Percentiles rank a stretch among this genome's conserved stretches.
Conservation (phyloP, 2,329 filamentous ascomycete species). For the Trichoderma atrobrunneum region DNA sequence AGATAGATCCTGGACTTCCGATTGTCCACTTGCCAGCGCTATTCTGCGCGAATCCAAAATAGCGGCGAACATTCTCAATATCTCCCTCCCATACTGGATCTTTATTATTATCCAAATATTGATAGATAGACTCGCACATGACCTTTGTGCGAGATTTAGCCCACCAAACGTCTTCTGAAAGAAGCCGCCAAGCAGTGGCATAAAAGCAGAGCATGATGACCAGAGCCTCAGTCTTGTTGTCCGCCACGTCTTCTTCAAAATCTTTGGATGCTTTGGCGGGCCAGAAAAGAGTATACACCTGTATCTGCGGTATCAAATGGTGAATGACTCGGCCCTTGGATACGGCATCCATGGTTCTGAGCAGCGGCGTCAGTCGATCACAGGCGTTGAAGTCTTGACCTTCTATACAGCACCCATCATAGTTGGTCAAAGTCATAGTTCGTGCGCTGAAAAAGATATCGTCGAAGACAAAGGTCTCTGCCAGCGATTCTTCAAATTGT, state of each 20-base stretch:
- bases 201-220: conserved; percentile 17
- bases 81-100: background rate
- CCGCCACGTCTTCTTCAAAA: conserved; percentile 1
- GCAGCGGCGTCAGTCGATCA: conserved; percentile 12
- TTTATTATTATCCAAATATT: background rate
- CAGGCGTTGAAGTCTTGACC: background rate
- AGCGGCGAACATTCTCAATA: background rate
- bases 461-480: background rate
- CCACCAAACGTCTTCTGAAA: conserved; percentile 11
- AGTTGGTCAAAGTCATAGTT: background rate
- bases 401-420: background rate
- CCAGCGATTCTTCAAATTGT: background rate
- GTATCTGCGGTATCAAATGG: conserved; percentile 4
- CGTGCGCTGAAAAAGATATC: background rate
- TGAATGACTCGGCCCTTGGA: background rate
- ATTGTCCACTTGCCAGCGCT: background rate
- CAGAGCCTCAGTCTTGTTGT: background rate
- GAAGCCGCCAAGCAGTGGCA: conserved; percentile 16
- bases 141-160: background rate
- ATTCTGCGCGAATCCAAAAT: background rate
- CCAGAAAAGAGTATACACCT: conserved; percentile 12
- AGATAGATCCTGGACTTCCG: background rate
- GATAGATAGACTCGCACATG: conserved; percentile 11
- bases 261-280: conserved; percentile 14
- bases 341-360: conserved; percentile 5